Evolutionary conservation across 108 stramenopile species (phyloP).

Genomic region (Cyclotella baltica): DNA sequence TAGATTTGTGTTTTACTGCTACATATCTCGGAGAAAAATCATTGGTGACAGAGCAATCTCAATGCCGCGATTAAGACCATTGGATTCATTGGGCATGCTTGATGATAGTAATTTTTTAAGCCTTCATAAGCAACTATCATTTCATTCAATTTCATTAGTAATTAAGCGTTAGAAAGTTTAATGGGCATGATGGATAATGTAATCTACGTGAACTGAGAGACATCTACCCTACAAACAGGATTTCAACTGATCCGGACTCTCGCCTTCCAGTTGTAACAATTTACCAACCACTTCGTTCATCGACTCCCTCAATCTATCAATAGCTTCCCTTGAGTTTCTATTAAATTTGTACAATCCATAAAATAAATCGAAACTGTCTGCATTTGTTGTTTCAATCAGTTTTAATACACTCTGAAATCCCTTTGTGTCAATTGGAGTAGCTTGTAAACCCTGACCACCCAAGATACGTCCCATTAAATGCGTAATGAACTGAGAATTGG

Average conservation of each 20-base stretch:
- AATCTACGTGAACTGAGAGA: background rate
- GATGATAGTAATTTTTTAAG: no score
- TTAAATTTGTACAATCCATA: constrained; percentile 98
- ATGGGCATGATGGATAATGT: background rate
- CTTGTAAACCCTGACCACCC: constrained; percentile 82
- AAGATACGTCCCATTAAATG: constrained; percentile 98
- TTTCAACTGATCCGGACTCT: constrained; percentile 22
- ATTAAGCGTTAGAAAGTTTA: background rate
- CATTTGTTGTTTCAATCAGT: constrained; percentile 92
- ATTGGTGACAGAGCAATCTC: no score
- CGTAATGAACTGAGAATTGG: constrained; percentile 98
- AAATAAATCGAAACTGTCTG: constrained; percentile 98
- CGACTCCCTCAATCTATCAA: constrained; percentile 53
- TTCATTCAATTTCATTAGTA: background rate
- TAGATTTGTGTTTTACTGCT: no score
- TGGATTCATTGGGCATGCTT: no score
- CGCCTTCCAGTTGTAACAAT: constrained; percentile 51
- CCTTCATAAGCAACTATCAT: no score
- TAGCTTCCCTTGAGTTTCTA: constrained; percentile 55
- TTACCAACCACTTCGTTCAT: constrained; percentile 63
- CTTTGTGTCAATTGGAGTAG: constrained; percentile 93
- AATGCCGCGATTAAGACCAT: no score
- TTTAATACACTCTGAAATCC: constrained; percentile 95
- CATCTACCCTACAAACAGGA: constrained; percentile 31
- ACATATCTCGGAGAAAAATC: no score